Conservation (phyloP, 345 rosid species). For the Eucalyptus marginata region DNA sequence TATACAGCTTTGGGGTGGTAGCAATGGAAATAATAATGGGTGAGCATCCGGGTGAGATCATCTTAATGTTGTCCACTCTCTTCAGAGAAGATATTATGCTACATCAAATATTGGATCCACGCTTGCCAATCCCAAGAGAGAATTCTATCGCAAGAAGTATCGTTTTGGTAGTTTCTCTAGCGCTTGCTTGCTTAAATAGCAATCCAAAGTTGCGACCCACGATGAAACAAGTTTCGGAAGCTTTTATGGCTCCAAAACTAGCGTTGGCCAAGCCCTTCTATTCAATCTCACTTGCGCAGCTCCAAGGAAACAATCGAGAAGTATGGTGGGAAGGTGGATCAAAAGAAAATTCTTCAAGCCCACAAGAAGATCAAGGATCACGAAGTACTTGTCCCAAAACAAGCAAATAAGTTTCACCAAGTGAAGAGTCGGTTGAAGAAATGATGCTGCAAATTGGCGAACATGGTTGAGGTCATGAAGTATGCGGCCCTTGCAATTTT, state of each 20-base stretch:
- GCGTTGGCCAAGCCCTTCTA: background rate
- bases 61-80: background rate
- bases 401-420: background rate
- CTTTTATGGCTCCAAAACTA: background rate
- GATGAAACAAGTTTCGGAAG: background rate
- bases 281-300: background rate
- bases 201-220: background rate
- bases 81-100: too few relatives aligned
- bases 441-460: background rate
- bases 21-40: constrained; percentile 7
- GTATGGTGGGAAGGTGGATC: background rate
- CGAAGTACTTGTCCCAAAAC: background rate
- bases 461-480: background rate
- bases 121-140: too few relatives aligned
- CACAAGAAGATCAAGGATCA: background rate
- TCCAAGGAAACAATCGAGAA: background rate
- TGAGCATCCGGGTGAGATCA: background rate
- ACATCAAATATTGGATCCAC: too few relatives aligned
- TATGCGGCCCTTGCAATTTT: background rate
- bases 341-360: background rate
- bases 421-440: background rate
- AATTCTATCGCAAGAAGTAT: too few relatives aligned
- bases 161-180: too few relatives aligned
- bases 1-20: constrained; percentile 10
- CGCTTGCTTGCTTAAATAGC: background rate